These are phyloP conservation scores for Stachybotrys chlorohalonatus DNA, from an alignment of 2,329 filamentous ascomycete species.

Conservation along the genomic window DNA sequence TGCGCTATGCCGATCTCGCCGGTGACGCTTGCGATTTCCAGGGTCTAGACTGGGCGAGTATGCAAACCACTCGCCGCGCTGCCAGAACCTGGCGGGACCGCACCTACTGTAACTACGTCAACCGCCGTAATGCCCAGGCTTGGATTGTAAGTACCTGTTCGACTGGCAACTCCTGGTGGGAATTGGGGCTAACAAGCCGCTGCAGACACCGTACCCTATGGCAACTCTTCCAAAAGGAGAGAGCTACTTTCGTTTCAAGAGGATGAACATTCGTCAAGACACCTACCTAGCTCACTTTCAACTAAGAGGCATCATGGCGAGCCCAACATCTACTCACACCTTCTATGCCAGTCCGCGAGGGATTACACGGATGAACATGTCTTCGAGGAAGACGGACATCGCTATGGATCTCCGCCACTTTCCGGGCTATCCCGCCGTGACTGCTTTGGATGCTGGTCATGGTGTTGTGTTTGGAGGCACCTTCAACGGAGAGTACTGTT, in stretches of 20 bases:
- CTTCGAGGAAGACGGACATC: constrained; percentile 33
- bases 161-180: too few relatives aligned
- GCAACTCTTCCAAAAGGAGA: constrained; percentile 12
- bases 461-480: constrained; percentile 51
- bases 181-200: too few relatives aligned
- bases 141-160: constrained; percentile 26
- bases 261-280: constrained; percentile 45
- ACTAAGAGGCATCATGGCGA: constrained; percentile 52
- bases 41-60: constrained; percentile 46
- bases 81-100: constrained; percentile 37
- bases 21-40: constrained; percentile 51
- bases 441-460: constrained; percentile 41
- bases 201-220: not conserved
- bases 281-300: constrained; percentile 56
- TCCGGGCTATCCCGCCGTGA: constrained; percentile 24
- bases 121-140: constrained; percentile 35
- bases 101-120: constrained; percentile 51
- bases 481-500: constrained; percentile 46
- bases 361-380: constrained; percentile 43
- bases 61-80: constrained; percentile 39
- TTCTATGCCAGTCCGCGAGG: constrained; percentile 46
- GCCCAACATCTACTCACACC: constrained; percentile 42
- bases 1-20: constrained; percentile 36
- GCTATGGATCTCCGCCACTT: constrained; percentile 34
- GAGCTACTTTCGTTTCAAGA: constrained; percentile 49